These are phyloP conservation scores for Linnemannia exigua DNA, from an alignment of 192 early-diverging fungal species.

Conservation along the genomic window DNA sequence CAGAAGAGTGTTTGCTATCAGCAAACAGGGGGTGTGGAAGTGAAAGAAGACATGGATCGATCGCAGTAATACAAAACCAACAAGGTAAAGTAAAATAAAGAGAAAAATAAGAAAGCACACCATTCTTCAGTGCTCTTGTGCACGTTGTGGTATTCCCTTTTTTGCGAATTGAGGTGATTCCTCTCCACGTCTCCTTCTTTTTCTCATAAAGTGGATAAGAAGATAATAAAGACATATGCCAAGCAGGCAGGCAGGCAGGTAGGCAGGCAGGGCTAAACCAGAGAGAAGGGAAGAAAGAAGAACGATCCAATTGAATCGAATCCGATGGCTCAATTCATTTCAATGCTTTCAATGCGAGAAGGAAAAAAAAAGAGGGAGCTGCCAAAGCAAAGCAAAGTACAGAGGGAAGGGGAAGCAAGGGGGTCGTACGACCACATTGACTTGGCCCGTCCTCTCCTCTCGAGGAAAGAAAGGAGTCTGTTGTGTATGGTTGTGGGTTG, in stretches of 20 bases:
- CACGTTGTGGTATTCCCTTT: neutral
- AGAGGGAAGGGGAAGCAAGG: neutral
- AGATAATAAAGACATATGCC: neutral
- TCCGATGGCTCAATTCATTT: slow-evolving; percentile 4
- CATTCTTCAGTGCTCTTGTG: slow-evolving; percentile 27
- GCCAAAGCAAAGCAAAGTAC: neutral
- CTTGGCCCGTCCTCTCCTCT: slow-evolving; percentile 43
- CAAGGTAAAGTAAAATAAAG: neutral
- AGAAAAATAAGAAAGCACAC: slow-evolving; percentile 14
- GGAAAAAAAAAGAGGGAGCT: neutral
- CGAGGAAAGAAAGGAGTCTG: neutral
- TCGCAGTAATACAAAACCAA: neutral
- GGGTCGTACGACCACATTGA: slow-evolving; percentile 7
- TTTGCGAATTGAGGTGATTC: neutral
- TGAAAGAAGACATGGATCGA: neutral
- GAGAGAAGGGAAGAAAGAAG: neutral
- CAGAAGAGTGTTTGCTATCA: slow-evolving; percentile 7
- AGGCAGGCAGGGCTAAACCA: neutral
- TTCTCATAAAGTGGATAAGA: neutral
- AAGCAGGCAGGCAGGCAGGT: too few species aligned
- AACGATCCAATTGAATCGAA: slow-evolving; percentile 9
- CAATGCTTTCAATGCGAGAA: neutral
- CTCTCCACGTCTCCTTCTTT: slow-evolving; percentile 22
- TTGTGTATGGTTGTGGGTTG: neutral
- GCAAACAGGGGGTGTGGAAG: neutral